Base-by-base conservation (phyloP, 164 flowering plant genomes). In the Stephania yunnanensis region DNA sequence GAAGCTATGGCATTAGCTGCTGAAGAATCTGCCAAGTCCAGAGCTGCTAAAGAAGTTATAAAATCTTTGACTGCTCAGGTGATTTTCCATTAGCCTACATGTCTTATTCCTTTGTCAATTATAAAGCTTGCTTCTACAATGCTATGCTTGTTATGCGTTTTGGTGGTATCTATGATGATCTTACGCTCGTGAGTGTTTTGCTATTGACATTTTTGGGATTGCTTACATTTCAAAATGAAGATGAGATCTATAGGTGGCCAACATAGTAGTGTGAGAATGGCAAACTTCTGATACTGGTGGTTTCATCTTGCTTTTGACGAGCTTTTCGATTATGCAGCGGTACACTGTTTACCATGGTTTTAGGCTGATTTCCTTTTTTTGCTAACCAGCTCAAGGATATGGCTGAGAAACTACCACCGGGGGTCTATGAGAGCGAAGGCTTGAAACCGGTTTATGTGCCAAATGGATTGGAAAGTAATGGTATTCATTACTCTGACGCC, bases 41-140 rank as follows among this genome's bases (percentile, higher is more conserved):
- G 83, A 86, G 95, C 97, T 74, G 99, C 99, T 69, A 95, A 95
- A 88, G 99, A 93, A 79, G 98, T 89, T 72, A 95, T 95, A 58
- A 95, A 92, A 81, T 95, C 97, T 46, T 90, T 95, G 31, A 92
- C 97, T n/a, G 85, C 94, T 25, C 99, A 93, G 95, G 99, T 93
- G 67, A 73, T 65, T 69, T 76, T 50, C 73, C 71, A 66, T 20
- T 75, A 64, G 19, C 7, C 42, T 71, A 45, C 29, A 17, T 53
- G 46, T 10, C 46, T 30, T 42, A 20, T 69, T 67, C 30, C 22
- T 53, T 48, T 71, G 12, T 61, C 52, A 42, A 68, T 17, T 19
- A 68, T 36, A 36, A 36, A 69, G 17, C 19, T 55, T 17, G 61
- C 12, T 55, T 15, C 61, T n/a, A 55, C 13, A 10, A 55, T 55